Evolutionary conservation across 768 basidiomycete species (phyloP), one percentile per base, ranked within the genome.

Genomic region (Amanita fuliginea): DNA sequence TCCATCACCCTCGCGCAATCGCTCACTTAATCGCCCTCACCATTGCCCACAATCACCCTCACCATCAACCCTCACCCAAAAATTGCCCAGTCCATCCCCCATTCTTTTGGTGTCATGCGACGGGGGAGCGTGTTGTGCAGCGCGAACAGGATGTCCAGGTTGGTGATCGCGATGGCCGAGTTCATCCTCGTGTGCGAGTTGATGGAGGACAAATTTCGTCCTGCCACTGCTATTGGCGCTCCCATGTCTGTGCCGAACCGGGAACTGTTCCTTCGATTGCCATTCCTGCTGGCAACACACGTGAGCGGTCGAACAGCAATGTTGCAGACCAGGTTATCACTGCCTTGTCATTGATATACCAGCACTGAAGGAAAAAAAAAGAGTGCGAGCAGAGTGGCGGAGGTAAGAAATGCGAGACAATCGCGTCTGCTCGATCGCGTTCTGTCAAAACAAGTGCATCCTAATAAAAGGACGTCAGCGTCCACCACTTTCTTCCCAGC

Each of bases 71-170:
- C n/a, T n/a, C n/a, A n/a, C n/a, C n/a, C n/a, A n/a, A n/a, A n/a
- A n/a, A n/a, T n/a, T n/a, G n/a, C n/a, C n/a, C n/a, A n/a, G n/a
- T n/a, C n/a, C n/a, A n/a, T n/a, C 42, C 74, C 74, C 83, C 83
- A 86, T 55, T 86, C 83, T 47, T 75, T 72, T 3, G 74, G 72
- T 8, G 80, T 80, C 6, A 83, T 72, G n/a, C 76, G 72, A 13
- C 64, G 62, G 41, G 72, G 60, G 37, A 85, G 73, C 3, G 78
- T 75, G 13, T 67, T 66, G 54, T 86, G 76, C 35, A 85, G 56
- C 2, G 81, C 75, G 51, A 74, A 72, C 9, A 85, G 68, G 16
- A 86, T 69, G 54, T 85, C 83, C 30, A 80, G 63, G 58, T 80
- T 83, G 16, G 78, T 79, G 40, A 83, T 62, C 21, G 45, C 51